Conservation (phyloP, 257 asterid species). For the Thymus mandschuricus region DNA sequence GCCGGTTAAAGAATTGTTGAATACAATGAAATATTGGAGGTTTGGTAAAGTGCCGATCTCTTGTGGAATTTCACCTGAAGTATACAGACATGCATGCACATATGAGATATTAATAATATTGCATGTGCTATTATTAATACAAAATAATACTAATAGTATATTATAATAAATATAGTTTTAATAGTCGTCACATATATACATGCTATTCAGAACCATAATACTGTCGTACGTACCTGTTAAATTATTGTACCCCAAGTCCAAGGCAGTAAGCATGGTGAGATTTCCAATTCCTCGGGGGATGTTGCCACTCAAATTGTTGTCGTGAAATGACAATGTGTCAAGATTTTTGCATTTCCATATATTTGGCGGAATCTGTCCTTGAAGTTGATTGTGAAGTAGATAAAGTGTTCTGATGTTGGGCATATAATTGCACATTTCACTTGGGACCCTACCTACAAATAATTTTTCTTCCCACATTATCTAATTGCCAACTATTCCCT, state of each 20-base stretch:
- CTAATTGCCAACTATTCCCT: too few relatives aligned
- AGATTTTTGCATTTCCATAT: background rate
- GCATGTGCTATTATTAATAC: too few relatives aligned
- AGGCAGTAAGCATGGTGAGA: background rate
- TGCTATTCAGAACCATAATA: background rate
- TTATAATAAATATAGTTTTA: too few relatives aligned
- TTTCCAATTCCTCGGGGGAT: background rate
- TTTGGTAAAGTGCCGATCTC: conserved; percentile 10
- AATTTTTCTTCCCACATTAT: too few relatives aligned
- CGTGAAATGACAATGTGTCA: background rate
- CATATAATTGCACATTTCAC: background rate
- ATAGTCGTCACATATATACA: background rate
- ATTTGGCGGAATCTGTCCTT: background rate
- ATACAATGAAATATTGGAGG: background rate
- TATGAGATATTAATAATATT: too few relatives aligned
- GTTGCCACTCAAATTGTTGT: background rate
- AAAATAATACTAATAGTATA: too few relatives aligned
- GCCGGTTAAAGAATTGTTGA: background rate
- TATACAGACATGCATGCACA: background rate
- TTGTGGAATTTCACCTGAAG: conserved; percentile 32
- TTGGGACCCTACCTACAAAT: too few relatives aligned
- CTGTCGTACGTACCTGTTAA: background rate
- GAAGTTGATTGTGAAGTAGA: background rate
- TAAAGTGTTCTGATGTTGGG: background rate
- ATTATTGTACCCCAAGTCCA: background rate